phyloP scores from a whole-genome alignment of 768 basidiomycete species.

The Naganishia vaughanmartiniae region DNA sequence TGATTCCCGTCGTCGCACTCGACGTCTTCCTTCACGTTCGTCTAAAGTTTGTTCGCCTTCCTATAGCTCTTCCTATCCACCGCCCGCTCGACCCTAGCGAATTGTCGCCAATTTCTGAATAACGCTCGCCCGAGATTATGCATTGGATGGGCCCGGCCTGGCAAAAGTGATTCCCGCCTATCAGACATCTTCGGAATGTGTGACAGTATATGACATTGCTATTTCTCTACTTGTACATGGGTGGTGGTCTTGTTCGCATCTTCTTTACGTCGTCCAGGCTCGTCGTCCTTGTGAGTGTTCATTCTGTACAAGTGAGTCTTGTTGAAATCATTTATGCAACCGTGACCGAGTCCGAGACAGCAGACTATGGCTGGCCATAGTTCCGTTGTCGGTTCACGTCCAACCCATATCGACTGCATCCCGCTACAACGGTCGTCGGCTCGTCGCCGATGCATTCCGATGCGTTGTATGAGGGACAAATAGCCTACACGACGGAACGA shows the following conservation, averaged over 20 bases:
- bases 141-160: too few relatives aligned
- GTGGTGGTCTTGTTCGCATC: background rate
- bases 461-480: constrained; percentile 30
- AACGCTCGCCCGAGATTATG: too few relatives aligned
- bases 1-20: too few relatives aligned
- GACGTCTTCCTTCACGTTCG: too few relatives aligned
- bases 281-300: background rate
- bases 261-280: too few relatives aligned
- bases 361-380: background rate
- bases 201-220: background rate
- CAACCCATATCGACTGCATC: too few relatives aligned
- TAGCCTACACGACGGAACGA: background rate
- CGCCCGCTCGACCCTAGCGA: too few relatives aligned
- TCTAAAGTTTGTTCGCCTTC: too few relatives aligned
- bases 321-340: background rate
- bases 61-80: too few relatives aligned
- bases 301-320: background rate
- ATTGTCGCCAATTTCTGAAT: too few relatives aligned
- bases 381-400: background rate
- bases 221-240: background rate
- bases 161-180: too few relatives aligned
- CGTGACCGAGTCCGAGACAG: background rate
- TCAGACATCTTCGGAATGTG: background rate
- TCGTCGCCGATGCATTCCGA: constrained; percentile 19
- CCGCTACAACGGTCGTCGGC: constrained; percentile 18